Base-by-base conservation (phyloP, 2,329 filamentous ascomycete genomes). In the Talaromyces albobiverticillius region DNA sequence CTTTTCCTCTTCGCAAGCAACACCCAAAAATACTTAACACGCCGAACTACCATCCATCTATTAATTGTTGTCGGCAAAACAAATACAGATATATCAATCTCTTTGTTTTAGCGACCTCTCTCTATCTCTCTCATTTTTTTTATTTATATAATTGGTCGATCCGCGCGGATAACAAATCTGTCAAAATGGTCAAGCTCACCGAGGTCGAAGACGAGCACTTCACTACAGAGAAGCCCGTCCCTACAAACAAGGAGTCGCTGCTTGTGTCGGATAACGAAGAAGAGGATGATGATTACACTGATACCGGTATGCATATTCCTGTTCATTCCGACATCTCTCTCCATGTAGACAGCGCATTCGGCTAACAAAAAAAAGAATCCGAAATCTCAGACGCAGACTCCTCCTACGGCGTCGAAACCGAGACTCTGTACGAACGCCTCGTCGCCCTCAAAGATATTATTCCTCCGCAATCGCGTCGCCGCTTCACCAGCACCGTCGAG, bases 171-270 rank as follows among this genome's bases (percentile, higher is more conserved):
- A 43, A 29, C 41, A 6, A 43, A 46, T 22, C 61, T 60, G 60
- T 58, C 66, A 72, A 74, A 66, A 96, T 97, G 93, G 93, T 97
- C 75, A 90, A 93, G 77, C 89, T 97, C 71, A 89, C 90, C 71
- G 93, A 97, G 81, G 93, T 97, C 69, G 87, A 95, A 71, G 93
- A 97, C 72, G 92, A 96, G 82, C 89, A 95, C 76, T 95, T 96
- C 80, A 81, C 87, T 76, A 79, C 83, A 72, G 78, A 82, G 64
- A 86, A 88, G 74, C 77, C 81, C 62, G 86, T 88, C 67, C 76
- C 85, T 59, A 70, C 73, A 61, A 79, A 80, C 61, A 79, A 83
- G 55, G 83, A 86, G 57, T 86, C 68, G 46, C 67, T 77, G 53
- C 62, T 77, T 43, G 65, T 66, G 36, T 73, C 71, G 47, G 74